A percentile compares a stretch with the other conserved stretches of the same genome.
Evolutionary conservation across 169 alveolate genomes (phyloP).

Genomic region (Cryptosporidium ubiquitum): DNA sequence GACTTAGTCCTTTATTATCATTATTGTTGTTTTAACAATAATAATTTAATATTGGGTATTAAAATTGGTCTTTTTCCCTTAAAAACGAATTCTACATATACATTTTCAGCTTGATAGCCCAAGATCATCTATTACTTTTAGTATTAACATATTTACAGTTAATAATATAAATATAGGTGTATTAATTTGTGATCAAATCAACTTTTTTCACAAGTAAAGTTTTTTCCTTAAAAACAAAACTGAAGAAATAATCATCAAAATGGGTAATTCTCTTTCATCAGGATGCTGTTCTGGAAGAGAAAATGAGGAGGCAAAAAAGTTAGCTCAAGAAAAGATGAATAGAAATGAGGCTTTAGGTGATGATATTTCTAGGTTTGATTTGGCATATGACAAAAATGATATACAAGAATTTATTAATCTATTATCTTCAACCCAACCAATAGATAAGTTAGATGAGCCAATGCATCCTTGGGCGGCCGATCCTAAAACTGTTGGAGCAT

Average conservation of each 20-base stretch:
- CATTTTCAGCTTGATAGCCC: neutral
- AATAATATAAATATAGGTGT: neutral
- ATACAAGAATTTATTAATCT: slow-evolving; percentile 84
- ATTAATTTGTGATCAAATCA: neutral
- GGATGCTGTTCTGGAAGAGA: slow-evolving; percentile 74
- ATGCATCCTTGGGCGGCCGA: slow-evolving; percentile 96
- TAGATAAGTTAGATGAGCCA: slow-evolving; percentile 86
- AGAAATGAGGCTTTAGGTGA: slow-evolving; percentile 77
- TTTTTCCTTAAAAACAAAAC: neutral
- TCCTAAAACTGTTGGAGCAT: slow-evolving; percentile 95
- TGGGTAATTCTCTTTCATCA: slow-evolving; percentile 38
- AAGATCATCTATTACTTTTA: slow-evolving; percentile 3
- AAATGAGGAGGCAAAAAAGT: slow-evolving; percentile 53
- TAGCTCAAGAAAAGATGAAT: slow-evolving; percentile 42
- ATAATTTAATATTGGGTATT: neutral
- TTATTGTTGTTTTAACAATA: neutral
- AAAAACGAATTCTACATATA: neutral
- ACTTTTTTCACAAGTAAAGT: neutral
- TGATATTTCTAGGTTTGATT: slow-evolving; percentile 85
- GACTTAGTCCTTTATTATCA: neutral
- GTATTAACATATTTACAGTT: neutral
- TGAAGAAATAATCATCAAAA: neutral
- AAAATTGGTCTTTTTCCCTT: neutral
- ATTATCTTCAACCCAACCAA: slow-evolving; percentile 84
- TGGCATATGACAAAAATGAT: slow-evolving; percentile 87